These are phyloP conservation scores for Heritiera littoralis DNA, from an alignment of 345 rosid genomes.

Conservation along the genomic window DNA sequence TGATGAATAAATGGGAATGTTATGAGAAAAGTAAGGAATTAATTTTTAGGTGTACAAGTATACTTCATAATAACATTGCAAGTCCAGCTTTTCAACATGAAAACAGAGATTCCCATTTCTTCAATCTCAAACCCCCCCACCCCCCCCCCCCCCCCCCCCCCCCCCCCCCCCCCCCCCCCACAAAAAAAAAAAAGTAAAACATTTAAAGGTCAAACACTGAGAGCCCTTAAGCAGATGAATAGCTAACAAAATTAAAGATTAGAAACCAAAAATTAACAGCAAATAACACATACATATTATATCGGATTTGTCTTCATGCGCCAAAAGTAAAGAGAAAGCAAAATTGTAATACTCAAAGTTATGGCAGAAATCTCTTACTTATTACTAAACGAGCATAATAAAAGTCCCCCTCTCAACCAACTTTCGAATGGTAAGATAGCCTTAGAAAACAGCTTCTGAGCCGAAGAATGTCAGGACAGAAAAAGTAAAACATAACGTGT, in stretches of 20 bases:
- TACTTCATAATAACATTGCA: not conserved
- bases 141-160: too few relatives aligned
- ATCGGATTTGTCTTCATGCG: not conserved
- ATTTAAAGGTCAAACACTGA: not conserved
- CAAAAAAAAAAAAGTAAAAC: not conserved
- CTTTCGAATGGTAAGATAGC: not conserved
- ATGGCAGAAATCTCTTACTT: not conserved
- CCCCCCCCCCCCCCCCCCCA: not conserved
- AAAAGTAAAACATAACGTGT: not conserved
- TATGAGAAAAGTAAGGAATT: too few relatives aligned
- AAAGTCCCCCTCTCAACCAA: not conserved
- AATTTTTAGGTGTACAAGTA: too few relatives aligned
- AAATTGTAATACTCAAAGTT: not conserved
- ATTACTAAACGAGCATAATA: not conserved
- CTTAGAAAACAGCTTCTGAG: too few relatives aligned
- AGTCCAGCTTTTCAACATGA: constrained; percentile 4
- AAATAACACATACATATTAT: not conserved
- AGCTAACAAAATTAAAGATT: not conserved
- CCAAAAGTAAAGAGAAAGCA: not conserved
- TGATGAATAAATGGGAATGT: too few relatives aligned
- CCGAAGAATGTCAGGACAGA: not conserved
- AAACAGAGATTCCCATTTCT: not conserved
- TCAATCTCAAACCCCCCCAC: not conserved
- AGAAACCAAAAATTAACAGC: not conserved
- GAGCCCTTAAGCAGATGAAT: not conserved